Conservation (phyloP, 805 yeast genomes). For the Brettanomyces naardenensis region DNA sequence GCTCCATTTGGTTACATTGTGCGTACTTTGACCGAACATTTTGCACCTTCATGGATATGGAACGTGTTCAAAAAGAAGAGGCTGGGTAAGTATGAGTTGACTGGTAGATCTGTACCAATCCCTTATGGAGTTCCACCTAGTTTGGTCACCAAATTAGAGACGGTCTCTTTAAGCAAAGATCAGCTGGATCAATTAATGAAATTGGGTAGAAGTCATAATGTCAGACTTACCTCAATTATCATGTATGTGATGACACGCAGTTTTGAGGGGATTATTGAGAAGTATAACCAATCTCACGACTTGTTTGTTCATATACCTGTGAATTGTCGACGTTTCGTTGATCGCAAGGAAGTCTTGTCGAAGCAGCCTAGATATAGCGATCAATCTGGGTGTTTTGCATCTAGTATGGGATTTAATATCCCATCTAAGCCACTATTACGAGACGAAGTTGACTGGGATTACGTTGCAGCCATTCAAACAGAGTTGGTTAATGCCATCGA, state of each 20-base stretch:
- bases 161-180: neutral
- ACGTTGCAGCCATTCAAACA: neutral
- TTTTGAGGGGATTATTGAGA: neutral
- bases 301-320: neutral
- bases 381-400: neutral
- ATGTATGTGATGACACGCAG: neutral
- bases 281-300: neutral
- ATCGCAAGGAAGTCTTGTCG: neutral
- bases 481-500: neutral
- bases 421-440: neutral
- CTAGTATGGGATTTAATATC: neutral
- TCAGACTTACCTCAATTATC: conserved; percentile 1
- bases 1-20: neutral
- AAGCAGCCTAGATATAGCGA: conserved; percentile 1
- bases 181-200: neutral
- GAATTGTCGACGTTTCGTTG: neutral
- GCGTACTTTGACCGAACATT: neutral
- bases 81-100: neutral
- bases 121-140: neutral
- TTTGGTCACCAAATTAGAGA: neutral
- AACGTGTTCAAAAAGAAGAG: neutral
- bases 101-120: neutral
- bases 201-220: neutral
- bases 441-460: neutral
- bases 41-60: conserved; percentile 1